Conservation (phyloP, 2,329 filamentous ascomycete species). For the Geoglossum cookeanum region DNA sequence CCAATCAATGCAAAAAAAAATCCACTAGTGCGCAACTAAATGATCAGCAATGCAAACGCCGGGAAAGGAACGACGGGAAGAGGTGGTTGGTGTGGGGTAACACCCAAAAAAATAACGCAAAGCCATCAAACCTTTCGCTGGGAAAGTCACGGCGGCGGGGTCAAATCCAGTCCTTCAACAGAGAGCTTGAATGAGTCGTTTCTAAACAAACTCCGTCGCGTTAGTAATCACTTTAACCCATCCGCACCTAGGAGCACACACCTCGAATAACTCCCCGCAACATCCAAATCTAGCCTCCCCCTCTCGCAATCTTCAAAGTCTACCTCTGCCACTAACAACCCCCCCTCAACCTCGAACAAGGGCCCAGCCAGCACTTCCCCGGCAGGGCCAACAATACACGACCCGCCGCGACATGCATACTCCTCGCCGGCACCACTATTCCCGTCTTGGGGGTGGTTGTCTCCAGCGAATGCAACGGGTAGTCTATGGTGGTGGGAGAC, state of each 20-base stretch:
- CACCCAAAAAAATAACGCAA: too few species aligned
- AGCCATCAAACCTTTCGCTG: too few species aligned
- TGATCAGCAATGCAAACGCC: too few species aligned
- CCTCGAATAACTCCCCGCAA: slow-evolving; percentile 69
- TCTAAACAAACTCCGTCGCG: not conserved
- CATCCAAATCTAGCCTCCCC: slow-evolving; percentile 65
- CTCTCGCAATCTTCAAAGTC: slow-evolving; percentile 78
- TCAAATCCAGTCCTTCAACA: slow-evolving; percentile 39
- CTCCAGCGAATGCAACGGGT: not conserved
- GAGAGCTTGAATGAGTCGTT: slow-evolving; percentile 42
- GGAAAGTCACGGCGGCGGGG: slow-evolving; percentile 30
- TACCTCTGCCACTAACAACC: slow-evolving; percentile 50
- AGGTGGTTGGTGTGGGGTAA: too few species aligned
- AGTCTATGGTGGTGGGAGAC: not conserved
- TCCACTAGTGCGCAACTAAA: too few species aligned
- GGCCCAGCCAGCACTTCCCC: slow-evolving; percentile 68
- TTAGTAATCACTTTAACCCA: not conserved
- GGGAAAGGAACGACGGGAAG: too few species aligned
- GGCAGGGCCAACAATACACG: slow-evolving; percentile 59
- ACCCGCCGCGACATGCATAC: slow-evolving; percentile 57
- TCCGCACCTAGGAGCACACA: not conserved
- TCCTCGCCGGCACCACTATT: slow-evolving; percentile 21
- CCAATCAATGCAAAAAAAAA: too few species aligned
- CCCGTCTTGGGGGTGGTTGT: slow-evolving; percentile 5
- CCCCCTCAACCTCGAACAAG: slow-evolving; percentile 56